phyloP scores from a whole-genome alignment of 257 asterid genomes.

The Scutellaria galericulata region DNA sequence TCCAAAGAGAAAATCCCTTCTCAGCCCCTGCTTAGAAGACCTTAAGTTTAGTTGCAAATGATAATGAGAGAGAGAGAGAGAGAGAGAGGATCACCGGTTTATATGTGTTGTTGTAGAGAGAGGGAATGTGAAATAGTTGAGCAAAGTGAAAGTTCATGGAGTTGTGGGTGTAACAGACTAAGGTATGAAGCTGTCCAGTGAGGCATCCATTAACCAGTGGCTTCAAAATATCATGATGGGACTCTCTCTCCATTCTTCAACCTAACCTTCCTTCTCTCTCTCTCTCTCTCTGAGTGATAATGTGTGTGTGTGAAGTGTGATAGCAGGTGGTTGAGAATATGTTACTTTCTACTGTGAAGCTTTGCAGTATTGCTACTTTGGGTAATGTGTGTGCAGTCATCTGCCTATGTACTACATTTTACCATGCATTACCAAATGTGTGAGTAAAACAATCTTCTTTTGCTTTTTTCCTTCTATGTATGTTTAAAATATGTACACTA shows the following conservation, averaged over 20 bases:
- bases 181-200: slow-evolving; percentile 18
- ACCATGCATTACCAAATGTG: not conserved
- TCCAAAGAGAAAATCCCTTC: not conserved
- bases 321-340: not conserved
- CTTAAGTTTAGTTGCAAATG: not conserved
- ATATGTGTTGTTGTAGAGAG: no score
- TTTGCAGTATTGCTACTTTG: slow-evolving; percentile 5
- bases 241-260: not conserved
- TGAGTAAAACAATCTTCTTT: no score
- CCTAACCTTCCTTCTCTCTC: not conserved
- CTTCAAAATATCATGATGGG: not conserved
- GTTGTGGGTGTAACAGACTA: not conserved
- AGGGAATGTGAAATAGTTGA: not conserved
- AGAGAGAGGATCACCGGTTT: not conserved
- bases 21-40: not conserved
- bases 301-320: no score
- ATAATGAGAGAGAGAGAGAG: not conserved
- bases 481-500: no score
- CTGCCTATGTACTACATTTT: not conserved
- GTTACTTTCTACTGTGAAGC: not conserved
- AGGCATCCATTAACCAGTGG: slow-evolving; percentile 21
- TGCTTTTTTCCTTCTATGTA: no score
- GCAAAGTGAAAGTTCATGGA: not conserved
- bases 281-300: not conserved
- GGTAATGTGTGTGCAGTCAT: slow-evolving; percentile 4